Base-by-base conservation (phyloP, 768 basidiomycete genomes). In the Terana coerulea region DNA sequence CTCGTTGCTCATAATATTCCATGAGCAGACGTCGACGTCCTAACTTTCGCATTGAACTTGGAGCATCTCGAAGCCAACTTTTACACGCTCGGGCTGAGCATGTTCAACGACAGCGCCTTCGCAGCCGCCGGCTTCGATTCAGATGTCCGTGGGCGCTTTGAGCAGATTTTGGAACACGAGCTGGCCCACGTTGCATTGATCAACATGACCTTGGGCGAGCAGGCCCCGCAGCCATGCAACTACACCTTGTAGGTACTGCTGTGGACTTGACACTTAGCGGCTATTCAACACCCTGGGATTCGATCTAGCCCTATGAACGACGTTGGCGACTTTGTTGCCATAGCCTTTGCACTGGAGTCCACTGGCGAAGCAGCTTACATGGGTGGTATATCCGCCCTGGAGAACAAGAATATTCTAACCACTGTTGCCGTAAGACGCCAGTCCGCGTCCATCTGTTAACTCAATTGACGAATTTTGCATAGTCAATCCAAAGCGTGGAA, bases 321-420 rank as follows among this genome's bases (percentile, higher is more conserved):
- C 58, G 64, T 71, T 30, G 47, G 57, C 1, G 66, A 70, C 15
- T 81, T 82, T 67, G 62, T 71, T 31, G 67, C 67, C 9, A 59
- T 75, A n/a, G 69, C 77, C 21, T 68, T 69, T 49, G 62, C 75
- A 46, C 63, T 83, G 31, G 81, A 84, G 68, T 70, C 72, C 28
- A 76, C 86, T 35, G 73, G 72, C 8, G 72, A 75, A 4, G 72
- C 78, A 9, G 81, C 82, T 8, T 86, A 83, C 62, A 72, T 77
- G 49, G 86, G 86, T 15, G 77, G 77, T 1, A 67, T 76, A 1
- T 67, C 69, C n/a, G 68, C 64, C 54, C 62, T 81, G 47, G 36
- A 59, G 17, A 63, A 69, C 53, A 59, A 74, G 65, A 67, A 67
- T 22, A 77, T 77, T 61, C 61, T 80, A 15, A 77, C 78, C 8